These are phyloP conservation scores for Pichia heedii DNA, from an alignment of 805 yeast genomes.

Conservation along the genomic window DNA sequence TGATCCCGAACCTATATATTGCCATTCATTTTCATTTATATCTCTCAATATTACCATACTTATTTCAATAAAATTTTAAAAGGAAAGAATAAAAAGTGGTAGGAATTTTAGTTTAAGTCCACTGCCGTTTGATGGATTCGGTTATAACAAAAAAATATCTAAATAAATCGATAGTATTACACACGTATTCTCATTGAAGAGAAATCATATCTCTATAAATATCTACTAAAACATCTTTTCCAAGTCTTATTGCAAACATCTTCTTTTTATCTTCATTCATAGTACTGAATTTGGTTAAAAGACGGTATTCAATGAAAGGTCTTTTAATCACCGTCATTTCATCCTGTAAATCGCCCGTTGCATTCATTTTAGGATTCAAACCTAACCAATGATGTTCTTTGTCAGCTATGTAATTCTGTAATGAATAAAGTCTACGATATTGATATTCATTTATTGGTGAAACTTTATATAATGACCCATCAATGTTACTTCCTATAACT, in stretches of 20 bases:
- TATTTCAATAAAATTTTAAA: too few species aligned
- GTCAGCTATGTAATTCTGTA: conserved; percentile 82
- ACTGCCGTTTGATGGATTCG: too few species aligned
- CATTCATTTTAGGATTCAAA: conserved; percentile 66
- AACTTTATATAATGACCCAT: conserved; percentile 71
- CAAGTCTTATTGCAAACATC: conserved; percentile 46
- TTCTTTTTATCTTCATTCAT: conserved; percentile 51
- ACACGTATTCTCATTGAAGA: conserved; percentile 16
- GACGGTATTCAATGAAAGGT: conserved; percentile 57
- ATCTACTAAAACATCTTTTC: conserved; percentile 48
- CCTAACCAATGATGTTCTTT: conserved; percentile 69
- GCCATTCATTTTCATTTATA: conserved; percentile 25
- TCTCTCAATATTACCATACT: neutral
- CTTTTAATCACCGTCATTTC: conserved; percentile 36
- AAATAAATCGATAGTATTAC: neutral
- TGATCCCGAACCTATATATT: conserved; percentile 35
- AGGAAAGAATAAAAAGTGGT: too few species aligned
- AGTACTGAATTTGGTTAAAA: conserved; percentile 43
- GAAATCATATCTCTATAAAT: conserved; percentile 54
- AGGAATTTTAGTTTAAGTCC: too few species aligned
- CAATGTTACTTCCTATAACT: conserved; percentile 62
- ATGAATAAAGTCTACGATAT: conserved; percentile 71
- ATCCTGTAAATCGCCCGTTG: conserved; percentile 34
- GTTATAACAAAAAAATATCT: too few species aligned
- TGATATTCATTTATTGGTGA: conserved; percentile 66